Base-by-base conservation (phyloP, 305 asterid species). In the Nicotiana rustica region DNA sequence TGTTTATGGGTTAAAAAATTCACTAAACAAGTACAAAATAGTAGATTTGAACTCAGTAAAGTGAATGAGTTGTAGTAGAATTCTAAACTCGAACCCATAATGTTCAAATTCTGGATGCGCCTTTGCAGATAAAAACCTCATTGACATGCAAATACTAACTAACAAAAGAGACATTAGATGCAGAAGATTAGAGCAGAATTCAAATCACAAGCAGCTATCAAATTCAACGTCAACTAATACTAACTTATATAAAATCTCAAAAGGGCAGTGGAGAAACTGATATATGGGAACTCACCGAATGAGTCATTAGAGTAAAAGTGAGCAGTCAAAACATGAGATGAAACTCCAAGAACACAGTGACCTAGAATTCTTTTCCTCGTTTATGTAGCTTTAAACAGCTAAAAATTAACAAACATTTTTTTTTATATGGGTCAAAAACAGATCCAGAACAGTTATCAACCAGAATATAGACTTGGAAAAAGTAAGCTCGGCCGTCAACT, bases 291-390 rank as follows among this genome's bases (percentile, higher is more conserved):
- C 79, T 73, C 41, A 73, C 79, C 44, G 14, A 21, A 71, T 69
- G 77, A 38, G n/a, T 38, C 3, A 71, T 33, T 47, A 18, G 29
- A 71, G 18, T 9, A 52, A 25, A 55, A 71, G 0, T 44, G 0
- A 9, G 52, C 7, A 71, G 79, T 71, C 79, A 71, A 71, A 52
- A 41, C 79, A 52, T 75, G 65, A 75, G 47, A 75, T 75, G 62
- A 75, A 75, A 52, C 13, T 15, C 60, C 47, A 75, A 75, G 65
- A 75, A 75, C 19, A 55, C 79, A 10, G n/a, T 21, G 41, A 75
- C 44, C 79, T 21, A 75, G 79, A 25, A 49, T 29, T 52, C 44
- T 75, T 49, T 25, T 49, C 64, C 79, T 75, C 62, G 13, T 21
- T 47, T 73, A 71, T 0, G 8, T 47, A 47, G 14, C 15, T 75